These are phyloP conservation scores for Andrographis paniculata DNA, from an alignment of 305 asterid species.

Conservation along the genomic window DNA sequence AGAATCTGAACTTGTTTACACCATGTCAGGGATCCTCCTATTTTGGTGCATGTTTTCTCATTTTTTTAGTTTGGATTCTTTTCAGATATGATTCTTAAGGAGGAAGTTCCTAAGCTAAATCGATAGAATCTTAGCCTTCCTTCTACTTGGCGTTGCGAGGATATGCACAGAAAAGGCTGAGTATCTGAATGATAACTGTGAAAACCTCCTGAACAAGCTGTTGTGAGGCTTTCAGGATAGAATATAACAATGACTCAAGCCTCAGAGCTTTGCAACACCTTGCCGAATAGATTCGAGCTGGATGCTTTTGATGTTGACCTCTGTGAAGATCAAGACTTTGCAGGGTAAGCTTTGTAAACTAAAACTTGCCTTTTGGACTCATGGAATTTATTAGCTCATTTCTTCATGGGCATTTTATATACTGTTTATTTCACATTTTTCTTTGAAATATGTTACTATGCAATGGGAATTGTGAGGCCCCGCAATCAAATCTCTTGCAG, in stretches of 20 bases:
- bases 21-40: no score
- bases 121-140: slow-evolving; percentile 77
- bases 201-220: slow-evolving; percentile 34
- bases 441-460: slow-evolving; percentile 19
- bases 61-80: slow-evolving; percentile 18
- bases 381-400: slow-evolving; percentile 4
- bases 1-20: no score
- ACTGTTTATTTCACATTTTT: slow-evolving; percentile 17
- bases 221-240: slow-evolving; percentile 22
- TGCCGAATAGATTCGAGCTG: slow-evolving; percentile 70
- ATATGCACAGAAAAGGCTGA: slow-evolving; percentile 88
- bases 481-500: slow-evolving; percentile 43
- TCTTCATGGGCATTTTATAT: slow-evolving; percentile 13
- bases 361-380: background rate
- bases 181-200: slow-evolving; percentile 58
- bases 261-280: slow-evolving; percentile 24
- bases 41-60: slow-evolving; percentile 15
- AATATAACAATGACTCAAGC: slow-evolving; percentile 13
- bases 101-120: slow-evolving; percentile 49
- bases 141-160: slow-evolving; percentile 81
- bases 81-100: slow-evolving; percentile 67
- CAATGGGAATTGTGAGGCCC: slow-evolving; percentile 48
- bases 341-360: slow-evolving; percentile 36
- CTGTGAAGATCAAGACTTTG: slow-evolving; percentile 38
- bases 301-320: slow-evolving; percentile 70